phyloP scores from a whole-genome alignment of 139 green algal species.

The Medakamo hakoo region DNA sequence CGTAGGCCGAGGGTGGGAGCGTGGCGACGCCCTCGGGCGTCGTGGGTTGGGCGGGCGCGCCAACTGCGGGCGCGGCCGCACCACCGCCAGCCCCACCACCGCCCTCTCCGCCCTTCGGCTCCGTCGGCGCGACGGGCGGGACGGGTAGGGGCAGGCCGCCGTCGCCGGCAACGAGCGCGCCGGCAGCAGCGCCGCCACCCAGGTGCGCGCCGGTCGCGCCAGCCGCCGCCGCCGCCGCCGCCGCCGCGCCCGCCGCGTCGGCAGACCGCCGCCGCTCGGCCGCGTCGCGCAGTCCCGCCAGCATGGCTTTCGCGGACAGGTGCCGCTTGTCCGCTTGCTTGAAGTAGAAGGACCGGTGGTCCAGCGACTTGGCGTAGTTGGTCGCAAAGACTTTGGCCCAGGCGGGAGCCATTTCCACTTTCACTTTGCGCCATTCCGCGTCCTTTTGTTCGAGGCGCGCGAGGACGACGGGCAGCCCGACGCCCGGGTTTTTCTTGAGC shows the following conservation, averaged over 20 bases:
- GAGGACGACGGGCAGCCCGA: conserved; percentile 74
- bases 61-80: no score
- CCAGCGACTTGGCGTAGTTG: conserved; percentile 96
- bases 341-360: conserved; percentile 99
- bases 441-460: conserved; percentile 83
- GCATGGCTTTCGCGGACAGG: conserved; percentile 71
- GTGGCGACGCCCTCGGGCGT: no score
- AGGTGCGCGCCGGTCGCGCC: conserved; percentile 12
- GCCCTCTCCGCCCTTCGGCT: no score
- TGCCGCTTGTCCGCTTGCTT: conserved; percentile 96
- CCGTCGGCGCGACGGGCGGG: no score
- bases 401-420: conserved; percentile 53
- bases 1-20: conserved; percentile 2
- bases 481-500: conserved; percentile 68
- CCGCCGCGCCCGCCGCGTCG: conserved; percentile 17
- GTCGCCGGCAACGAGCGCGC: no score
- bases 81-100: no score
- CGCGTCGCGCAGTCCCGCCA: conserved; percentile 78
- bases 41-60: no score
- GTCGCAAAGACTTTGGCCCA: conserved; percentile 85
- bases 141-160: no score
- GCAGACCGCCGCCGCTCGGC: conserved; percentile 46
- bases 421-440: conserved; percentile 61
- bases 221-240: conserved; percentile 12
- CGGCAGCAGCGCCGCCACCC: background rate